Evolutionary conservation across 2,329 filamentous ascomycete species (phyloP), one percentile per base, ranked within the genome.

Genomic region (Shiraia sp.): DNA sequence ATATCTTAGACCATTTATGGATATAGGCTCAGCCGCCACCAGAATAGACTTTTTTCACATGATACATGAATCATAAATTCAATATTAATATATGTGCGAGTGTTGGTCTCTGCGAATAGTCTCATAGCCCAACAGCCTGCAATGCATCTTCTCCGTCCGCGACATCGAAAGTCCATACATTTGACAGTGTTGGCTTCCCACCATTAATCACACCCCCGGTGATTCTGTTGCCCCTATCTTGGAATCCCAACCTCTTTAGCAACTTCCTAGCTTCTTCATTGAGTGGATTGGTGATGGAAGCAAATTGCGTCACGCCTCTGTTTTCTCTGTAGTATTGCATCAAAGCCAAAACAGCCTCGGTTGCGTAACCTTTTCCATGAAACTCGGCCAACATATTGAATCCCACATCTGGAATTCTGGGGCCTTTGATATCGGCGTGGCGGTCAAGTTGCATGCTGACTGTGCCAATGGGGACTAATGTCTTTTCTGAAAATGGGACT

Each of bases 381-480:
- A 45, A 45, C 10, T 10, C 10, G 3, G 40, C 45, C 10, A 56
- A 16, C 12, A 57, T 32, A 12, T 43, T 44, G 31, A 52, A 58
- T 2, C 56, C 54, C 3, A 59, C 19, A 19, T 59, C 56, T 12
- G 56, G 56, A 5, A 49, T 48, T 2, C 31, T 32, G 10, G 48
- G 47, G 8, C 36, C 45, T 6, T 36, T 35, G 3, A 32, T 15
- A 6, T 24, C 37, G 44, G 52, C 49, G 5, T 45, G 34, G 25
- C 48, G 49, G 2, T 52, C 41, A 0, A 48, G 35, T n/a, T 64
- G 57, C 17, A 60, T 52, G n/a, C 47, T 49, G 2, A 65, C 50
- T 6, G 37, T 46, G 4, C 45, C 57, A 16, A 57, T 47, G 12
- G 25, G 30, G 5, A 40, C 36, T 4, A 36, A 23, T 3, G 22